Evolutionary conservation across 305 asterid genomes (phyloP).

Genomic region (Euphrasia arctica): DNA sequence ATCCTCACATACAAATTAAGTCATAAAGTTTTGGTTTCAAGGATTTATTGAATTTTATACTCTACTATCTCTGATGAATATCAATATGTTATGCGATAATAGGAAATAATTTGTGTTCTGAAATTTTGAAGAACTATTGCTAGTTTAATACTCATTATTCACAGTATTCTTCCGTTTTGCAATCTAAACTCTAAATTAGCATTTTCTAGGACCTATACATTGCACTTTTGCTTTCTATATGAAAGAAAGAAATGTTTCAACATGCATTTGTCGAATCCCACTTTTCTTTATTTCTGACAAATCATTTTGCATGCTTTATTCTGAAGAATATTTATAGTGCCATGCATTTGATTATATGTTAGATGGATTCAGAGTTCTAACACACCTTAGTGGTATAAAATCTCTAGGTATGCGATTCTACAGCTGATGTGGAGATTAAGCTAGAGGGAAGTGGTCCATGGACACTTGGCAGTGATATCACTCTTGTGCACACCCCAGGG

Average conservation of each 20-base stretch:
- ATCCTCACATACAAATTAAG: too few relatives aligned
- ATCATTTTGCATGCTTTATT: slow-evolving; percentile 2
- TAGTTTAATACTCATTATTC: too few relatives aligned
- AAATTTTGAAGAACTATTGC: too few relatives aligned
- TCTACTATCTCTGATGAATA: too few relatives aligned
- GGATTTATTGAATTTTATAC: too few relatives aligned
- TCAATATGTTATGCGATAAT: too few relatives aligned
- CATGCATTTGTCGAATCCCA: not conserved
- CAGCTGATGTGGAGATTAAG: slow-evolving; percentile 59
- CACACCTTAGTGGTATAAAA: slow-evolving; percentile 8
- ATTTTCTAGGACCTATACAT: not conserved
- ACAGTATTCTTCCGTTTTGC: too few relatives aligned
- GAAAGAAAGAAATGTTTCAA: not conserved
- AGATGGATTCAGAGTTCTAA: slow-evolving; percentile 17
- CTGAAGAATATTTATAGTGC: not conserved
- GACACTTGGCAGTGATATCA: slow-evolving; percentile 43
- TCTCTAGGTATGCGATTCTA: slow-evolving; percentile 46
- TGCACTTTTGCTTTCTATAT: not conserved
- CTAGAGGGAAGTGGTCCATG: slow-evolving; percentile 66
- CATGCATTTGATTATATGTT: not conserved
- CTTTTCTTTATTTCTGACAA: not conserved
- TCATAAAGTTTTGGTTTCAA: too few relatives aligned
- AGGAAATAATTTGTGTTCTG: too few relatives aligned
- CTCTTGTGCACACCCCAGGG: slow-evolving; percentile 67
- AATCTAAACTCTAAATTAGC: too few relatives aligned